Base-by-base conservation (phyloP, 257 asterid species). In the Jacaranda copaia region DNA sequence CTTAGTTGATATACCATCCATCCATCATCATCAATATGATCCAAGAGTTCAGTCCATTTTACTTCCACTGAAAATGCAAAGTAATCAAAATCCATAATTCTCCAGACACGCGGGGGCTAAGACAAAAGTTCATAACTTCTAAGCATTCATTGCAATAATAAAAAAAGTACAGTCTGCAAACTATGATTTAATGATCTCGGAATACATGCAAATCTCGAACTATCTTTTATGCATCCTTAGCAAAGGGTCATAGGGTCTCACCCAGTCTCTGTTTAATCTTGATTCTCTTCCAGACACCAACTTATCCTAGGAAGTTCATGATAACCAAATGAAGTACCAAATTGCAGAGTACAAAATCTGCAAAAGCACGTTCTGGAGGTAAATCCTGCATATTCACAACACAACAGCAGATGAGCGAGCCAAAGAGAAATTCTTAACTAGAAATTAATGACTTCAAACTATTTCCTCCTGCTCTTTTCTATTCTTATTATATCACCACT, bases 281-380 rank as follows among this genome's bases (percentile, higher is more conserved):
- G 38, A 35, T 38, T 57, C 67, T 16, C 16, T 55, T 74, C 49
- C 20, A 18, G 20, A 4, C 6, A 39, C 63, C 56, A 19, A 53
- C 19, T 51, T 19, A 64, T 61, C 79, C 79, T 14, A 64, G 62
- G 66, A 51, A 75, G 42, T 96, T 96, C 93, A 90, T 91, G 87
- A 93, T 93, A 76, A 93, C 98, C 92, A 93, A 83, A 88, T 96
- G 99, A 79, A 95, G 97, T 71, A 96, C 98, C 81, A 96, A 86
- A 82, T 96, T 96, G 89, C 98, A 90, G 82, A 96, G 96, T 42
- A 93, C 86, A 78, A 96, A 96, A 84, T 96, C 99, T 2, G 99
- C 99, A 73, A 91, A 96, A 72, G 98, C 99, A 5, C 98, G 96
- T 76, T 93, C 98, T 8, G 98, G 97, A 63, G 99, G 94, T 68